Percentiles rank a stretch among this genome's conserved stretches.
Conservation (phyloP, 768 basidiomycete species). For the Grammothele lineata region DNA sequence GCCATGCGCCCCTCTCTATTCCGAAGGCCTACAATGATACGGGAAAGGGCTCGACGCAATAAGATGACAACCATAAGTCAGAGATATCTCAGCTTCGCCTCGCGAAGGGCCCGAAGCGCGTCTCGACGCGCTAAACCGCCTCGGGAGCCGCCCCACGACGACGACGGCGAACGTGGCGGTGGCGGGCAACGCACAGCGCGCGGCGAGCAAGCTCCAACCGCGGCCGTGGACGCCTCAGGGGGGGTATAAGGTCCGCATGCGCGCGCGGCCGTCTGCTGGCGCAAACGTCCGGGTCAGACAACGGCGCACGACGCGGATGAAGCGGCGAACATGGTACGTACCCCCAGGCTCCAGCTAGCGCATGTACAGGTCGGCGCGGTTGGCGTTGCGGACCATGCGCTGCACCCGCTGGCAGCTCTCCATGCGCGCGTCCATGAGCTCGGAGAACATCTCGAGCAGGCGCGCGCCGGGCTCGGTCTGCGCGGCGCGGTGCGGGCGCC, state of each 20-base stretch:
- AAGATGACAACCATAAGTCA: conserved; percentile 15
- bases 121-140: conserved; percentile 1
- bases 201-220: conserved; percentile 2
- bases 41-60: conserved; percentile 6
- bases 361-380: conserved; percentile 15
- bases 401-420: conserved; percentile 70
- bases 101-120: conserved; percentile 11
- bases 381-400: conserved; percentile 40
- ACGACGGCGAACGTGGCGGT: neutral
- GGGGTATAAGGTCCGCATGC: conserved; percentile 12
- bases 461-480: conserved; percentile 40
- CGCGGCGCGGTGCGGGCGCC: conserved; percentile 24
- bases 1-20: conserved; percentile 1
- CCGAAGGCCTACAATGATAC: conserved; percentile 1
- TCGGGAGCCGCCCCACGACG: neutral
- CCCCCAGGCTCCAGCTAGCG: conserved; percentile 5
- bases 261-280: conserved; percentile 7
- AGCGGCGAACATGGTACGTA: conserved; percentile 5
- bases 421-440: conserved; percentile 70
- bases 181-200: conserved; percentile 1
- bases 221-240: no score
- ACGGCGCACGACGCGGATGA: neutral
- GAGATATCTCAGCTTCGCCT: conserved; percentile 10
- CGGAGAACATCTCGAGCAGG: conserved; percentile 64
- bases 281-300: conserved; percentile 8